Base-by-base conservation (phyloP, 2,329 filamentous ascomycete species). In the Penicillium sp. region DNA sequence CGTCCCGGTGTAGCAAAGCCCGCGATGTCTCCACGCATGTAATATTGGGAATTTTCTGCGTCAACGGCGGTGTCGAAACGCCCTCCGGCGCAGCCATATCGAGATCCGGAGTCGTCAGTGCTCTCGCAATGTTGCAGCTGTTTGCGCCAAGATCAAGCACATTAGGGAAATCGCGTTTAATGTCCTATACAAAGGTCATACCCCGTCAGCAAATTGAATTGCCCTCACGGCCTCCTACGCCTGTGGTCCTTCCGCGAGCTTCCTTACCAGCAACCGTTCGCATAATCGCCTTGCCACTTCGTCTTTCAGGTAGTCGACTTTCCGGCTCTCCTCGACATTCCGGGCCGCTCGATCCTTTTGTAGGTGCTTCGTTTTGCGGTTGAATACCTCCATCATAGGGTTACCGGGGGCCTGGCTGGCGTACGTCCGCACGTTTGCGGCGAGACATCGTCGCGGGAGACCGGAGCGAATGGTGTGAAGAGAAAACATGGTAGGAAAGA, bases 81-180 rank as follows among this genome's bases (percentile, higher is more conserved):
- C 61, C 62, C 52, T 68, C 60, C 16, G 70, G 67, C 16, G 62
- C 61, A 58, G 83, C 81, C 8, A 81, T 83, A 69, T 90, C 87
- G 1, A 86, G 85, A 70, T 91, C 86, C 82, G 62, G 87, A 80
- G 50, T 81, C 66, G 88, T 89, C 46, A 98, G 83, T 55, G 91
- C 90, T 61, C 89, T 87, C 21, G 93, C 93, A 60, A 99, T 87
- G 75, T 97, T 96, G 83, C 93, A 97, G 60, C 93, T 91, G 74
- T 98, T 96, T 61, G 95, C 93, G 61, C 95, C 95, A 31, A 97
- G 87, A 75, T 99, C 95, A 59, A 99, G 89, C 25, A 92, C 92
- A 63, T 86, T 83, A 45, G 89, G 85, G 68, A 96, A 97, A 55
- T 87, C 82, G 31, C 95, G 90, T 68, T 96, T 96, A 79, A 99